Evolutionary conservation across 2,329 filamentous ascomycete species (phyloP), one percentile per base, ranked within the genome.

Genomic region (Monosporascus sp.): DNA sequence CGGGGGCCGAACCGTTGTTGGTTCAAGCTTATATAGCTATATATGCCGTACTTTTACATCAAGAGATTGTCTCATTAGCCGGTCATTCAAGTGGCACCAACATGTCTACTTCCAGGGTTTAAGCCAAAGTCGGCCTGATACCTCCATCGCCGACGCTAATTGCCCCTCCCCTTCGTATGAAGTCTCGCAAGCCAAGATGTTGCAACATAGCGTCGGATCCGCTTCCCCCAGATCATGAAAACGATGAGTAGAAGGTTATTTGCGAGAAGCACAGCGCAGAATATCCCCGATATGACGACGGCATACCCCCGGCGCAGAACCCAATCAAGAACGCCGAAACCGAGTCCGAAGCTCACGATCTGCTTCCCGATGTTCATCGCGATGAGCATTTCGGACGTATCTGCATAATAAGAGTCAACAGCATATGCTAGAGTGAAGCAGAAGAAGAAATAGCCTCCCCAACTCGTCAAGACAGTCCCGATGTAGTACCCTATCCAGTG

Each of bases 381-480:
- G 55, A 82, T 84, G 11, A 85, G 73, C 81, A 84, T 84, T 68
- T 85, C 82, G 24, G 76, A 78, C n/a, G 81, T 79, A 58, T 84
- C 82, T 36, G 76, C 72, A 20, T 76, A 78, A 65, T 85, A 82
- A 50, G 74, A 78, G 62, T 85, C 82, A 38, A 85, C 77, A 1
- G 82, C 81, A 60, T 85, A 85, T 2, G 81, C 82, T 8, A 86
- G 72, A 11, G 80, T 79, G 60, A 84, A 81, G 16, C 76, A 78
- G 64, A 81, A 81, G 64, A 75, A 82, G 59, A 81, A 82, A 65
- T 80, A 82, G 4, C 71, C 71, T 20, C 71, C 70, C 66, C 75
- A 81, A 52, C 77, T 75, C 11, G 70, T 69, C 69, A 81, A 70
- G n/a, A 66, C 73, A 3, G 77, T 74, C 7, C 76, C 79, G 16